These are phyloP conservation scores for Cenchrus purpureus DNA, from an alignment of 176 grass and related monocot genomes.

Conservation along the genomic window DNA sequence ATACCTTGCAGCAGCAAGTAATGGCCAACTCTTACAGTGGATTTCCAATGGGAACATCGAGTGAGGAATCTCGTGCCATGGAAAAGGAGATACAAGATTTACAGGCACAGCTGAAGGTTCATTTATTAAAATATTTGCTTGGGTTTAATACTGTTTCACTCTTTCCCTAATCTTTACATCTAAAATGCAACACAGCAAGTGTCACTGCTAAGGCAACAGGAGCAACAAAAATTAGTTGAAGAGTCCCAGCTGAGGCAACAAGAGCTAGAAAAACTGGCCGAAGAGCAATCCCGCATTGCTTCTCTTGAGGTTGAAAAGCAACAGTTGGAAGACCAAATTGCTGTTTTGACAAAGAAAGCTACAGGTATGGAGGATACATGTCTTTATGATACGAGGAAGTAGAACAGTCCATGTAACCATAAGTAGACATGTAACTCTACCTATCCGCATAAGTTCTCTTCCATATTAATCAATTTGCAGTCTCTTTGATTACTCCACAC, in stretches of 20 bases:
- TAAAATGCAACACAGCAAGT: conserved; percentile 58
- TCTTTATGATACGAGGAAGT: conserved; percentile 8
- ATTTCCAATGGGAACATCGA: conserved; percentile 61
- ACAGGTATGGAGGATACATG: conserved; percentile 61
- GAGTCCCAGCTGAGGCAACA: conserved; percentile 68
- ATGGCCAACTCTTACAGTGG: conserved; percentile 63
- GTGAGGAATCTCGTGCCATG: conserved; percentile 61
- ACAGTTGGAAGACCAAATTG: conserved; percentile 80
- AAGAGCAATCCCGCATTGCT: conserved; percentile 66
- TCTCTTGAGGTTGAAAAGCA: conserved; percentile 67
- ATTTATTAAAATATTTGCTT: neutral
- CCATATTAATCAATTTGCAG: neutral
- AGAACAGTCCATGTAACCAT: neutral
- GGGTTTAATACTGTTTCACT: neutral
- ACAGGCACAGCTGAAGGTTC: conserved; percentile 73
- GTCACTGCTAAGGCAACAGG: conserved; percentile 71
- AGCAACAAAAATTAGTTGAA: conserved; percentile 81
- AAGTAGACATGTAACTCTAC: conserved; percentile 5
- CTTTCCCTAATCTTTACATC: conserved; percentile 31
- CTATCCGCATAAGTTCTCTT: neutral
- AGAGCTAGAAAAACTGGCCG: conserved; percentile 75
- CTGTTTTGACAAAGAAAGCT: conserved; percentile 71
- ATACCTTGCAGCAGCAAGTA: conserved; percentile 82
- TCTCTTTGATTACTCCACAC: neutral
- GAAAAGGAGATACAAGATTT: conserved; percentile 94